phyloP scores from a whole-genome alignment of 257 asterid species.

The Fraxinus cuspidata region DNA sequence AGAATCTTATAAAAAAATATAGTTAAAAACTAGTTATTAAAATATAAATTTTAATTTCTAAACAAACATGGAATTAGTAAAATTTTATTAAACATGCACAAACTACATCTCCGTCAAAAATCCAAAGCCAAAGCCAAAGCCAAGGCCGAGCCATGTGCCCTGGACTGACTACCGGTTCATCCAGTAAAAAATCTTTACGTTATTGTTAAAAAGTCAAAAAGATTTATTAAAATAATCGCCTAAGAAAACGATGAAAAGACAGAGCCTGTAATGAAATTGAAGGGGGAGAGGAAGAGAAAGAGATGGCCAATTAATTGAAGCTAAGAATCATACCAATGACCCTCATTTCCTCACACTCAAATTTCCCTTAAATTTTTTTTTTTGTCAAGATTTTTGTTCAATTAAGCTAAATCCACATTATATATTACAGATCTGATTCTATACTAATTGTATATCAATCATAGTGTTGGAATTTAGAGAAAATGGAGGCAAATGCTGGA shows the following conservation, averaged over 20 bases:
- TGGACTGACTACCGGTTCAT: slow-evolving; percentile 36
- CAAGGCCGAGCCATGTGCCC: not conserved
- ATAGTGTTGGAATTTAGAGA: slow-evolving; percentile 14
- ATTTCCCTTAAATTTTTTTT: slow-evolving; percentile 10
- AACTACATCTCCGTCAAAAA: not conserved
- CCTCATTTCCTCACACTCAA: slow-evolving; percentile 17
- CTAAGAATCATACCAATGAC: slow-evolving; percentile 27
- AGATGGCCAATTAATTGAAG: slow-evolving; percentile 34
- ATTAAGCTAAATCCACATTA: slow-evolving; percentile 9
- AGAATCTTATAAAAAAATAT: too few species aligned
- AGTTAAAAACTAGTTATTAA: too few species aligned
- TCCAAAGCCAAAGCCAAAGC: not conserved
- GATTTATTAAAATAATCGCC: slow-evolving; percentile 15
- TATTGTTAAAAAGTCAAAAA: slow-evolving; percentile 2
- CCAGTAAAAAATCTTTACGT: slow-evolving; percentile 32
- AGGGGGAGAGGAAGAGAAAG: slow-evolving; percentile 22
- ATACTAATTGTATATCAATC: not conserved
- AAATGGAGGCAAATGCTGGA: slow-evolving; percentile 80
- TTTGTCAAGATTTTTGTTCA: not conserved
- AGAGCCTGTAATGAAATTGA: slow-evolving; percentile 11
- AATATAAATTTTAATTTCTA: too few species aligned
- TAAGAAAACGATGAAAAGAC: slow-evolving; percentile 23
- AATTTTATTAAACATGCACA: too few species aligned
- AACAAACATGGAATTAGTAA: too few species aligned
- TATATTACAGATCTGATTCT: not conserved